A percentile compares a stretch with the other conserved stretches of the same genome.
Conservation (phyloP, 306 rosid species). For the Pyrus pyrifolia region DNA sequence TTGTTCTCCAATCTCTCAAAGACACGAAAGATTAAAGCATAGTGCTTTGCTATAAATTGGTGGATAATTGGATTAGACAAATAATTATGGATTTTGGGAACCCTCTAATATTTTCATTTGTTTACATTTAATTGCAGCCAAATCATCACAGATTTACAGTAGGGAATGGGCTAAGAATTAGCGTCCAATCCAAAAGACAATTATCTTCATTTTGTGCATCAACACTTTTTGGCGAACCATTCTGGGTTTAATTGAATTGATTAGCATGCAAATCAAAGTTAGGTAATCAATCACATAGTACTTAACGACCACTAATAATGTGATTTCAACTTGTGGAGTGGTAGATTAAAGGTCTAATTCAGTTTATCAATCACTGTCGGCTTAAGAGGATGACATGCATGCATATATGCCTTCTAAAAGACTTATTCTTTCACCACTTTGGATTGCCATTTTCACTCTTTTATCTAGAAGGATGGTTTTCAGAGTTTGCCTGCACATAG, state of each 20-base stretch:
- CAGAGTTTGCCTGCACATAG: background rate
- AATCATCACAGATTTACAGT: background rate
- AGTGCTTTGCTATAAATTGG: conserved; percentile 1
- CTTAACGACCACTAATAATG: conserved; percentile 46
- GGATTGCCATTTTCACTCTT: background rate
- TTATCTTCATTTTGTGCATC: background rate
- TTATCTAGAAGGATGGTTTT: background rate
- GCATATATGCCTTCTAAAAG: background rate
- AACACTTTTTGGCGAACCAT: background rate
- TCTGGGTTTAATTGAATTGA: conserved; percentile 11
- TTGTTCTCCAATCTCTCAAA: background rate
- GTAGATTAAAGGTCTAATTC: conserved; percentile 35
- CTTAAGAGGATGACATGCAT: background rate
- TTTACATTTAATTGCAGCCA: background rate
- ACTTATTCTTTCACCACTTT: background rate
- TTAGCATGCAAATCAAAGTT: conserved; percentile 34
- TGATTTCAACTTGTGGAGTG: conserved; percentile 21
- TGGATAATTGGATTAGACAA: conserved; percentile 26
- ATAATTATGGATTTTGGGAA: background rate
- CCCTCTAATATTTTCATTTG: background rate
- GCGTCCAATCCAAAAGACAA: conserved; percentile 6
- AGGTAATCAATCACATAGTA: conserved; percentile 46
- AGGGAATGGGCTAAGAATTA: background rate
- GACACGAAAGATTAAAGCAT: background rate
- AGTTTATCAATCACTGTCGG: background rate